These are phyloP conservation scores for Calonectria naviculata DNA, from an alignment of 2,329 filamentous ascomycete species.

Conservation along the genomic window DNA sequence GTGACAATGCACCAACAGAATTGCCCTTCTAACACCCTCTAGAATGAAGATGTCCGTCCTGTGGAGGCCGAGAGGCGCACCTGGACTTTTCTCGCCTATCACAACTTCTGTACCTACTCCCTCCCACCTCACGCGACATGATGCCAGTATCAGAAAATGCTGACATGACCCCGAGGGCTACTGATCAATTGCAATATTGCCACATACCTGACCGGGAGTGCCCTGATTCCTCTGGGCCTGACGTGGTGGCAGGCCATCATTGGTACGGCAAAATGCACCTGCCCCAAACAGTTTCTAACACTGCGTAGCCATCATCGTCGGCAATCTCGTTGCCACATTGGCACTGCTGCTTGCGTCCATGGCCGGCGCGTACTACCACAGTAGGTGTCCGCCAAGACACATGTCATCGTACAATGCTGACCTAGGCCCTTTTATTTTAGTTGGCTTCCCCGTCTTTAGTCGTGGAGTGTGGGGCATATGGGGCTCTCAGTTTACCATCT, in stretches of 20 bases:
- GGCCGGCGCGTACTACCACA: constrained; percentile 54
- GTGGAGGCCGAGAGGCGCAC: constrained; percentile 55
- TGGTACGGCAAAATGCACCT: constrained; percentile 34
- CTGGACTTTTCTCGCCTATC: constrained; percentile 55
- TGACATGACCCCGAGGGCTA: constrained; percentile 48
- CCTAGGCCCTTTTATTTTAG: constrained; percentile 26
- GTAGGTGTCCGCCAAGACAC: constrained; percentile 36
- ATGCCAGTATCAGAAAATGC: neutral
- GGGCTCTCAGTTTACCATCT: constrained; percentile 54
- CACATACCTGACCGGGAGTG: constrained; percentile 53
- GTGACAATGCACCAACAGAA: neutral
- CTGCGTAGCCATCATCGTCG: constrained; percentile 46
- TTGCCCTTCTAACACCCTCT: neutral
- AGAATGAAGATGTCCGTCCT: constrained; percentile 64
- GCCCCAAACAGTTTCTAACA: neutral
- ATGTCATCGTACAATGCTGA: neutral
- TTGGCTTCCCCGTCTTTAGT: constrained; percentile 52
- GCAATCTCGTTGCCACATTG: constrained; percentile 51
- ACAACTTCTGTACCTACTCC: constrained; percentile 53
- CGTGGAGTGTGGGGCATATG: constrained; percentile 54
- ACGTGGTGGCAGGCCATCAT: constrained; percentile 57
- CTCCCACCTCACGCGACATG: neutral
- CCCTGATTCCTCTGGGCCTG: constrained; percentile 53
- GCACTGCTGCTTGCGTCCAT: constrained; percentile 56
- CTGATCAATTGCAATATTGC: constrained; percentile 58